phyloP scores from a whole-genome alignment of 306 rosid genomes.

The Senna tora region DNA sequence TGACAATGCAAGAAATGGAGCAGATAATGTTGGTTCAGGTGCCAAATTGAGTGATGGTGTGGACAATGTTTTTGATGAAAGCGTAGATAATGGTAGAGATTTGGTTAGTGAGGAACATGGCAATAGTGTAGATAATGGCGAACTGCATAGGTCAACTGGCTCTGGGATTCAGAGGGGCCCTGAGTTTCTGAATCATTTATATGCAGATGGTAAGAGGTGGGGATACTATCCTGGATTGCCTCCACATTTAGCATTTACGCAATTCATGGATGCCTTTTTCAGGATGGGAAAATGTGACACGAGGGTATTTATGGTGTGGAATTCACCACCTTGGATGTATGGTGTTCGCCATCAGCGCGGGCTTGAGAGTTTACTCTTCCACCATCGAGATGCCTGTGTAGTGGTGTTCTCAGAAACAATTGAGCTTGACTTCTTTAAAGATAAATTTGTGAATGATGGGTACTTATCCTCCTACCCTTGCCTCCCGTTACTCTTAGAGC shows the following conservation, averaged over 20 bases:
- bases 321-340: slow-evolving; percentile 97
- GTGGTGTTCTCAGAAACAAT: slow-evolving; percentile 87
- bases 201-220: slow-evolving; percentile 89
- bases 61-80: background rate
- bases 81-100: slow-evolving; percentile 2
- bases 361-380: slow-evolving; percentile 80
- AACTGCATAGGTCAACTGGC: slow-evolving; percentile 1
- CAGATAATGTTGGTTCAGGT: background rate
- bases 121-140: slow-evolving; percentile 26
- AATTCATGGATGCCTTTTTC: slow-evolving; percentile 76
- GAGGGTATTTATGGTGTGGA: slow-evolving; percentile 93
- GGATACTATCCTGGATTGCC: slow-evolving; percentile 84
- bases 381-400: slow-evolving; percentile 79
- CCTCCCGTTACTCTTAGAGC: background rate
- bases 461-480: slow-evolving; percentile 25
- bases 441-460: slow-evolving; percentile 81
- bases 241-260: slow-evolving; percentile 54
- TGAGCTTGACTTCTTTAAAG: slow-evolving; percentile 90
- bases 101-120: slow-evolving; percentile 26
- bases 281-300: slow-evolving; percentile 58
- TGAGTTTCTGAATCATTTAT: slow-evolving; percentile 53
- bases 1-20: slow-evolving; percentile 17
- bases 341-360: slow-evolving; percentile 80
- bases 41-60: background rate
- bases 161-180: slow-evolving; percentile 18